Evolutionary conservation across 2,329 filamentous ascomycete genomes (phyloP).

Genomic region (Penicillium griseofulvum): DNA sequence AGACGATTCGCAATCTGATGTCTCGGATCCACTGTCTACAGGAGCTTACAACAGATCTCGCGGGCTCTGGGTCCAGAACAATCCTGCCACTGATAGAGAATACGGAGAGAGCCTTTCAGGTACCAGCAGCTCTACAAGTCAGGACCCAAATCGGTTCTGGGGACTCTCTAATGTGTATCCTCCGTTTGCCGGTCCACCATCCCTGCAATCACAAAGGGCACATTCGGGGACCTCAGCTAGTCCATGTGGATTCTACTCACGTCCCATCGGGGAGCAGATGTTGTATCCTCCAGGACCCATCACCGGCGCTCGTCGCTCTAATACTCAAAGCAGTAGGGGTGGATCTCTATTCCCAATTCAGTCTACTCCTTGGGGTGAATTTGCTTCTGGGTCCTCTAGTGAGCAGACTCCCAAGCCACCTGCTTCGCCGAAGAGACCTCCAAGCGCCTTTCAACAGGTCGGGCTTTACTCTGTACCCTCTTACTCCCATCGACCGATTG

Average conservation of each 20-base stretch:
- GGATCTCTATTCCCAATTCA: slow-evolving; percentile 35
- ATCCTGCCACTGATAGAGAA: slow-evolving; percentile 26
- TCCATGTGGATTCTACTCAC: slow-evolving; percentile 29
- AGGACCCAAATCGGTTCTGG: slow-evolving; percentile 36
- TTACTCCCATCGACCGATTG: slow-evolving; percentile 58
- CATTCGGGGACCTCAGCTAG: slow-evolving; percentile 35
- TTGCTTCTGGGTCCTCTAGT: slow-evolving; percentile 25
- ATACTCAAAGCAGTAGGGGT: slow-evolving; percentile 33
- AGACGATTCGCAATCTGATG: slow-evolving; percentile 47
- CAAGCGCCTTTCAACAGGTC: slow-evolving; percentile 34
- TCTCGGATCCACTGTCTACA: slow-evolving; percentile 43
- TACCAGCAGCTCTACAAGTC: slow-evolving; percentile 19
- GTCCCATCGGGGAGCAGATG: slow-evolving; percentile 32
- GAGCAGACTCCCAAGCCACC: slow-evolving; percentile 29
- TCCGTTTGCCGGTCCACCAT: slow-evolving; percentile 17
- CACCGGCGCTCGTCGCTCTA: slow-evolving; percentile 28
- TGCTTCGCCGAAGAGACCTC: slow-evolving; percentile 26
- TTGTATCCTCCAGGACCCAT: slow-evolving; percentile 27
- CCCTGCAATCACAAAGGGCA: slow-evolving; percentile 33
- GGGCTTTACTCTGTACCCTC: slow-evolving; percentile 35
- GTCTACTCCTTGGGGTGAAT: slow-evolving; percentile 35
- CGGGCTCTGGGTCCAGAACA: slow-evolving; percentile 31
- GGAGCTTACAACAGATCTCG: slow-evolving; percentile 43
- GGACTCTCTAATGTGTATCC: slow-evolving; percentile 21
- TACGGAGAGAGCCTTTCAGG: slow-evolving; percentile 26